Evolutionary conservation across 1,284 basidiomycete genomes (phyloP).

Genomic region (Cryptococcus neoformans): DNA sequence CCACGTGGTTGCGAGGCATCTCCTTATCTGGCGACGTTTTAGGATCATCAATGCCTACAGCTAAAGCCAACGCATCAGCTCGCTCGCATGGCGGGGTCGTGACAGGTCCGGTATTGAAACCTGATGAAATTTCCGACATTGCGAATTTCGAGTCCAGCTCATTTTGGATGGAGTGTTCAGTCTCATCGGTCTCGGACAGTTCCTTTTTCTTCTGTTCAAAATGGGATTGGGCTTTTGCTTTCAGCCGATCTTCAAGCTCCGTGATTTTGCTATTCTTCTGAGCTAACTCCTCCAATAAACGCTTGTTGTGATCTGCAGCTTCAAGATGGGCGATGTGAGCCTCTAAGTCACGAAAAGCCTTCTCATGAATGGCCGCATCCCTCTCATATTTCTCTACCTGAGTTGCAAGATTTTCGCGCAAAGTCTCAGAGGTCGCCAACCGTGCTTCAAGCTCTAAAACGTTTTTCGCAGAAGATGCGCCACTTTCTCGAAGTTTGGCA

Average conservation of each 20-base stretch:
- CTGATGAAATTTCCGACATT: background rate
- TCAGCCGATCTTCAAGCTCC: constrained; percentile 70
- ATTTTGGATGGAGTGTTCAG: constrained; percentile 12
- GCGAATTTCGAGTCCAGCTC: constrained; percentile 13
- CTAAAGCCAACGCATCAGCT: background rate
- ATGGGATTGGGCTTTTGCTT: constrained; percentile 1
- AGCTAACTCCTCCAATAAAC: constrained; percentile 68
- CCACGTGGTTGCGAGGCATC: background rate
- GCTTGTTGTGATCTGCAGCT: constrained; percentile 59
- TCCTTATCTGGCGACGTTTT: background rate
- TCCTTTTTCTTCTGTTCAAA: constrained; percentile 56
- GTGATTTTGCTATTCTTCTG: constrained; percentile 69
- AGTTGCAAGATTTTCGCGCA: constrained; percentile 62
- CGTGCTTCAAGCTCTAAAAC: constrained; percentile 86
- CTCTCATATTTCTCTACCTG: constrained; percentile 74
- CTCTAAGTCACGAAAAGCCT: constrained; percentile 65
- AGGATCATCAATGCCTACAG: background rate
- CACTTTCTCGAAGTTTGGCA: constrained; percentile 68
- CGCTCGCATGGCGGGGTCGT: constrained; percentile 6
- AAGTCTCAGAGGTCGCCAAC: constrained; percentile 73
- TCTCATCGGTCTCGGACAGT: constrained; percentile 48
- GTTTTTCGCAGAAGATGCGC: constrained; percentile 69
- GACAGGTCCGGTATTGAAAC: background rate
- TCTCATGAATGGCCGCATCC: constrained; percentile 68
- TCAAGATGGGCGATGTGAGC: constrained; percentile 65